Evolutionary conservation across 2,329 filamentous ascomycete genomes (phyloP), one percentile per base, ranked within the genome.

Genomic region (Hirsutella minnesotensis): DNA sequence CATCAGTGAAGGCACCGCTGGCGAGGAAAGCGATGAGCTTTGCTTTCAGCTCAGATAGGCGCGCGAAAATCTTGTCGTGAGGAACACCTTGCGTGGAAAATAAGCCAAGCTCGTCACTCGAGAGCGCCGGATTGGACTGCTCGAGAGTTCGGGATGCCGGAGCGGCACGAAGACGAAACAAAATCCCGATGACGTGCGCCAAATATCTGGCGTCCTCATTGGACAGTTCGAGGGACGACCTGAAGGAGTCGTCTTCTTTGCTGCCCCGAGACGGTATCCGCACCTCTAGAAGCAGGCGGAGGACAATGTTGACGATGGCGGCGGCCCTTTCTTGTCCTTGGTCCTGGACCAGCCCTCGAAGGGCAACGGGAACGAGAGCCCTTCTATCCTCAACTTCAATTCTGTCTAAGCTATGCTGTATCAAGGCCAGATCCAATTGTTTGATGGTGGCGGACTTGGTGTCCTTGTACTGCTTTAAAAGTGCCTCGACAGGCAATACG

Each of bases 391-490:
- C 55, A 12, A 66, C 60, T 27, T 67, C 60, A 19, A 75, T 58
- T 3, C 73, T 68, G 35, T 66, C 60, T 22, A 77, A 55, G 35
- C 90, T 92, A 57, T 94, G 86, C 55, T 94, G 86, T 31, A 95
- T 83, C 57, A 94, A 95, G 16, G 84, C 72, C 34, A 96, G 68
- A 62, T 96, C 89, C 52, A 95, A 84, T 57, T 94, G 86, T 49
- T 86, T 82, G 49, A 98, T 78, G 31, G 95, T 70, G 1, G 81
- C 69, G 12, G 81, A 82, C 33, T 79, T 70, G 31, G 77, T 78
- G 19, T 85, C 56, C 61, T 94, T 94, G 70, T 94, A 95, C 60
- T 96, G 92, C 52, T 88, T 82, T 43, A 96, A 63, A 16, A 98
- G 71, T 15, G 81, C 78, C n/a, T 78, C 75, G 12, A 96, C 88